These are phyloP conservation scores for Cutaneotrichosporon cavernicola DNA, from an alignment of 1,284 basidiomycete genomes.

Conservation along the genomic window DNA sequence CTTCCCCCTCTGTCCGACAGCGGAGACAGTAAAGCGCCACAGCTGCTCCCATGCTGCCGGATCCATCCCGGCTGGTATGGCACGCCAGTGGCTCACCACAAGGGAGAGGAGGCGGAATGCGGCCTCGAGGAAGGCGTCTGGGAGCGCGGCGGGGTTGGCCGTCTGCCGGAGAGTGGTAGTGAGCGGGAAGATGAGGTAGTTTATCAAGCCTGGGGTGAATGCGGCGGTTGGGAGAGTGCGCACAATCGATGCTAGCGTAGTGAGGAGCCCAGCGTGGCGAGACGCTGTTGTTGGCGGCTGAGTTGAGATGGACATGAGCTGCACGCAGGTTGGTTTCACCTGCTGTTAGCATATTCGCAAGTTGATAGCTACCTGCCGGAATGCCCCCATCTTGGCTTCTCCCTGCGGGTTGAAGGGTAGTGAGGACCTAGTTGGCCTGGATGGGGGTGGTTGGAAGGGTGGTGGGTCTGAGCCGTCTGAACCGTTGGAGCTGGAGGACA, in stretches of 20 bases:
- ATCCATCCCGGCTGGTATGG: constrained; percentile 59
- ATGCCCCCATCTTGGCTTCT: constrained; percentile 40
- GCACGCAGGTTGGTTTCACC: constrained; percentile 75
- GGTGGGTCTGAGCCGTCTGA: background rate
- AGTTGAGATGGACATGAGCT: constrained; percentile 67
- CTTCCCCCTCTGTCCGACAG: constrained; percentile 60
- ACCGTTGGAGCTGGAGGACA: background rate
- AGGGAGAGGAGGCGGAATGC: constrained; percentile 63
- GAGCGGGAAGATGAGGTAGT: constrained; percentile 82
- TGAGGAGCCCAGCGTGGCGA: constrained; percentile 59
- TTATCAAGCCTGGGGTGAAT: constrained; percentile 66
- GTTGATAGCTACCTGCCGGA: constrained; percentile 33
- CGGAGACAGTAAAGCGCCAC: constrained; percentile 67
- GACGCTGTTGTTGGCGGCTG: constrained; percentile 61
- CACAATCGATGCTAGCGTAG: constrained; percentile 59
- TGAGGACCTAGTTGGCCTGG: background rate
- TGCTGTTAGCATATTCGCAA: constrained; percentile 41
- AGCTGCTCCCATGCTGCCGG: constrained; percentile 72
- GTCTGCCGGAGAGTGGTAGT: constrained; percentile 74
- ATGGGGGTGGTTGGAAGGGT: background rate
- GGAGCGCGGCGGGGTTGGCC: constrained; percentile 62
- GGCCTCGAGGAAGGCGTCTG: constrained; percentile 75
- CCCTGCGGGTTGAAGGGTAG: background rate
- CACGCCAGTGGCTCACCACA: constrained; percentile 75
- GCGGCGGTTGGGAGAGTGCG: constrained; percentile 52